Percentiles rank a stretch among this genome's conserved stretches.
Evolutionary conservation across 805 yeast species (phyloP).

Genomic region (Lipomyces yamadae): DNA sequence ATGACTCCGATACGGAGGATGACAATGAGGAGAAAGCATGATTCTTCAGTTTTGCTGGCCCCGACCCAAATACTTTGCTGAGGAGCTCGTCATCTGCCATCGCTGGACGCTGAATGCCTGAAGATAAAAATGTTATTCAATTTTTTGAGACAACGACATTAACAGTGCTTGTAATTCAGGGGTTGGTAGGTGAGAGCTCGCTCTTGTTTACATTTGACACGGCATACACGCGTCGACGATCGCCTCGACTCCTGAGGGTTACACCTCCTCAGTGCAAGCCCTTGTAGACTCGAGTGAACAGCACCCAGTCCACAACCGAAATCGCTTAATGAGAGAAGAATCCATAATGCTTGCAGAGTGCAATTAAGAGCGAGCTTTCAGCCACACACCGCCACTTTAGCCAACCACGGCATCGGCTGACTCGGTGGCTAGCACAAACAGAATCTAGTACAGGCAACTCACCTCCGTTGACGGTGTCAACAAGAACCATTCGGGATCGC

Average conservation of each 20-base stretch:
- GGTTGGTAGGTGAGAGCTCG: neutral
- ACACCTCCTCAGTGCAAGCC: neutral
- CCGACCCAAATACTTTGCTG: slow-evolving; percentile 27
- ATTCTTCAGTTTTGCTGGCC: slow-evolving; percentile 2
- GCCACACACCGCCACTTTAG: neutral
- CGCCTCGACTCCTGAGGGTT: neutral
- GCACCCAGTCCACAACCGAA: neutral
- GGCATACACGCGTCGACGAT: neutral
- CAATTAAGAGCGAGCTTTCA: neutral
- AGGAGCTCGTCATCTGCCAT: slow-evolving; percentile 24
- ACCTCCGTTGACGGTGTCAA: neutral
- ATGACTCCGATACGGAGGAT: slow-evolving; percentile 22
- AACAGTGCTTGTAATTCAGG: neutral
- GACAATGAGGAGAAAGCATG: slow-evolving; percentile 12
- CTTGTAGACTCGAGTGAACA: neutral
- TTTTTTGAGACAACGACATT: neutral
- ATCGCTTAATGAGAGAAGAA: neutral
- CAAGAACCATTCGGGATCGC: neutral
- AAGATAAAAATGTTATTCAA: neutral
- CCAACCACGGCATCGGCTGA: neutral
- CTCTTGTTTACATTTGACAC: neutral
- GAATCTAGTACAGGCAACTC: neutral
- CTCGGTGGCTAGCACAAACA: neutral
- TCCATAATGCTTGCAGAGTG: neutral
- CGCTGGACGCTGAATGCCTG: neutral